Base-by-base conservation (phyloP, 2,329 filamentous ascomycete species). In the Aspergillus persii region DNA sequence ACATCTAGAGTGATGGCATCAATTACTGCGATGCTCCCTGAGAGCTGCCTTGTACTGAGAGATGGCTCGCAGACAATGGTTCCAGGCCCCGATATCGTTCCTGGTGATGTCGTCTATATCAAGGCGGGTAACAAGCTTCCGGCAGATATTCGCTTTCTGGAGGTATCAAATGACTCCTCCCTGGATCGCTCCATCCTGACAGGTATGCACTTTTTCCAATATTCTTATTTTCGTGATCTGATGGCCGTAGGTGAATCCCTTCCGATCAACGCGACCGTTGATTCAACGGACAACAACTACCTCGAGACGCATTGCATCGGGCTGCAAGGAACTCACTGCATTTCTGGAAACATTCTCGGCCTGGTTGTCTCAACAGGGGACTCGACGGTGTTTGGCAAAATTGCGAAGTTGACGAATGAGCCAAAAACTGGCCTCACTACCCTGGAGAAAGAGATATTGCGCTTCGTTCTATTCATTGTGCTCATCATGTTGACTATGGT, bases 21-120 rank as follows among this genome's bases (percentile, higher is more conserved):
- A 0, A 93, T 93, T 70, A 90, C 87, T 51, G 88, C 84, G 18
- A 90, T 93, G 89, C 80, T 93, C n/a, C 90, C 90, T 0, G 89
- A 91, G 66, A 81, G 86, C 59, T 91, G 87, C 66, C 77, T 87
- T 29, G 81, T 89, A 7, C 75, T 89, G 6, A 84, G 89, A 23
- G 84, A 90, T 63, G 83, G 86, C 1, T 68, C 71, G 3, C 78
- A 83, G 61, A 68, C 77, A 1, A 80, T 77, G 15, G 75, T 85
- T 3, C 74, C 78, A 2, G 86, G 85, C 0, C 71, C 77, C 0
- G 84, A 90, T 8, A 79, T 93, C 29, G 89, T 92, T 0, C 89
- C 89, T 0, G 89, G 89, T 23, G 89, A 92, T 66, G 73, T 92
- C 0, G 77, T 92, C 2, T 78, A 81, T 52, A 82, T 92, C 68